These are phyloP conservation scores for Fusarium sp. DNA, from an alignment of 2,329 filamentous ascomycete genomes.

Conservation along the genomic window DNA sequence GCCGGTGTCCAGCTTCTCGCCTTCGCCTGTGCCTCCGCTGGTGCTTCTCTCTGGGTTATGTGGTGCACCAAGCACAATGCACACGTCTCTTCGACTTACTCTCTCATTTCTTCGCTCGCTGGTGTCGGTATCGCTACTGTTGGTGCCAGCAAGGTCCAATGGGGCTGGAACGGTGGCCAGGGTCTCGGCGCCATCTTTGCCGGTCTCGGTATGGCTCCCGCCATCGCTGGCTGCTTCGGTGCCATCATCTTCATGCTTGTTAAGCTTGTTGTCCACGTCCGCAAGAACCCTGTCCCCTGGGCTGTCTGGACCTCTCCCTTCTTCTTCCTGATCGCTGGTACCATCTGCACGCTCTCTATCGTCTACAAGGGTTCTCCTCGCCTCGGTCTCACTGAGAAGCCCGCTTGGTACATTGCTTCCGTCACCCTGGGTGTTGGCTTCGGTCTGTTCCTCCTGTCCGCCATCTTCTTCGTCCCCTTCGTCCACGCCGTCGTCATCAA, in stretches of 20 bases:
- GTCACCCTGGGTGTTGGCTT: constrained; percentile 73
- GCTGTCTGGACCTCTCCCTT: constrained; percentile 78
- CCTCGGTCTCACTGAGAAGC: constrained; percentile 56
- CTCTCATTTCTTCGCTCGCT: constrained; percentile 74
- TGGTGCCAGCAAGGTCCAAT: constrained; percentile 70
- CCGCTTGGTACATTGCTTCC: constrained; percentile 72
- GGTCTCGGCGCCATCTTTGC: constrained; percentile 79
- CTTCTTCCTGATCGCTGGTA: constrained; percentile 81
- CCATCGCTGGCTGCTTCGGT: constrained; percentile 72
- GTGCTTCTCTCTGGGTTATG: constrained; percentile 79
- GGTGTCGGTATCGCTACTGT: constrained; percentile 76
- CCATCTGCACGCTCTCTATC: constrained; percentile 79
- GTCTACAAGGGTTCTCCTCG: constrained; percentile 82
- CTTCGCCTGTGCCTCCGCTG: constrained; percentile 72
- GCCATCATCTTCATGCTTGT: constrained; percentile 77
- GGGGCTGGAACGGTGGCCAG: constrained; percentile 76
- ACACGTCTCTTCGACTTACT: constrained; percentile 79
- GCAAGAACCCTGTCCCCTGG: constrained; percentile 77
- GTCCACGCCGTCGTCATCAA: constrained; percentile 75
- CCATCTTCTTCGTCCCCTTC: constrained; percentile 79
- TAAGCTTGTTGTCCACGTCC: constrained; percentile 72
- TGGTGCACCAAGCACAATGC: constrained; percentile 81
- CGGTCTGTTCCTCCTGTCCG: constrained; percentile 68
- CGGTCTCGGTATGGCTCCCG: constrained; percentile 76
- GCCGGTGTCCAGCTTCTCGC: constrained; percentile 76